phyloP scores from a whole-genome alignment of 495 filamentous ascomycete species.

The Aspergillus coremiiformis region DNA sequence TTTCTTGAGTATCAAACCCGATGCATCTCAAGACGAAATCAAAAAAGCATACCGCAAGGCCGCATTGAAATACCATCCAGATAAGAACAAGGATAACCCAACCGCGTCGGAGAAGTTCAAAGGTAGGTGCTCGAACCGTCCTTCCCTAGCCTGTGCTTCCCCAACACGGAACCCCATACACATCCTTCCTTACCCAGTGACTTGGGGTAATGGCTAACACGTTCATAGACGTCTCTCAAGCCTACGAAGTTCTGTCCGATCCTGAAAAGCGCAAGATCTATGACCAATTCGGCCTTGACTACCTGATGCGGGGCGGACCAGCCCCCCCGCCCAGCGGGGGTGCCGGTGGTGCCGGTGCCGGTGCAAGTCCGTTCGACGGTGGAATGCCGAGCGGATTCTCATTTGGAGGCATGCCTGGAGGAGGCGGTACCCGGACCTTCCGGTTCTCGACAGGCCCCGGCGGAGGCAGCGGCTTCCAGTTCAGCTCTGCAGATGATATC shows the following conservation, averaged over 20 bases:
- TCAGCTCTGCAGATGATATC: conserved; percentile 75
- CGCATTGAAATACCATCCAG: conserved; percentile 88
- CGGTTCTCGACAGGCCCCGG: conserved; percentile 62
- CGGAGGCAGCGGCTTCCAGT: conserved; percentile 57
- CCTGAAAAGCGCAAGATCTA: conserved; percentile 96
- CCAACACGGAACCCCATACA: background rate
- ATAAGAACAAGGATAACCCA: conserved; percentile 94
- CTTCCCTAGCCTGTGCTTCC: background rate
- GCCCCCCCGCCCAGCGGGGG: conserved; percentile 53
- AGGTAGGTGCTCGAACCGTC: conserved; percentile 28
- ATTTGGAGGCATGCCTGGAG: conserved; percentile 50
- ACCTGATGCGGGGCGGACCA: conserved; percentile 75
- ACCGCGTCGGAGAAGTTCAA: conserved; percentile 83
- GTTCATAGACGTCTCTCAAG: conserved; percentile 71
- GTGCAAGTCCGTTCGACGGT: conserved; percentile 43
- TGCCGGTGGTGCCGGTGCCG: conserved; percentile 37
- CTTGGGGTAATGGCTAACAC: conserved; percentile 9
- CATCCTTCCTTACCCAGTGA: background rate
- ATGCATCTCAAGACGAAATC: conserved; percentile 84
- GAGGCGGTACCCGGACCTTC: conserved; percentile 58
- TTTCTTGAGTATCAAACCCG: conserved; percentile 63
- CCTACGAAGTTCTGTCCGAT: conserved; percentile 95
- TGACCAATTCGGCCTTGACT: conserved; percentile 91
- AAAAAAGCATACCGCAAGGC: conserved; percentile 95
- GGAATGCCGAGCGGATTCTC: conserved; percentile 51